Evolutionary conservation across 73 alveolate genomes (phyloP), one percentile per base, ranked within the genome.

Genomic region (Paramecium primaurelia): DNA sequence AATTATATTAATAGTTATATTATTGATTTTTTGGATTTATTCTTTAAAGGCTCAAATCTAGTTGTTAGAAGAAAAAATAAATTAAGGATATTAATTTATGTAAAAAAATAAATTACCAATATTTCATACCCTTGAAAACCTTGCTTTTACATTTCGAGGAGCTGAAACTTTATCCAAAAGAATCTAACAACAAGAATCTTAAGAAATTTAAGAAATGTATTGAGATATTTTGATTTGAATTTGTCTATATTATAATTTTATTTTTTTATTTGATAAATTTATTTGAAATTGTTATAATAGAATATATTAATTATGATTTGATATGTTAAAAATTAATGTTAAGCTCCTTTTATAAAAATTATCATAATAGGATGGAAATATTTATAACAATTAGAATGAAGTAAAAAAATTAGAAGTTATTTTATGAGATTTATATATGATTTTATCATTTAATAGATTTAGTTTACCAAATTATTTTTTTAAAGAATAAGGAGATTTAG

Each of bases 111-210:
- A 64, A 34, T 64, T 64, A 6, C 84, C 84, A 64, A 64, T 64
- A 34, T 34, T 64, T 64, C 84, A 64, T 26, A 64, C 84, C 84
- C 84, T 64, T 34, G 84, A 64, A 64, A 64, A 64, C 84, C 84
- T 64, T 64, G 84, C 84, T 64, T 64, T 64, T 64, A 64, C 84
- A 32, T 64, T 64, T 64, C 84, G 84, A 34, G 84, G 84, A 32
- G 84, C 12, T 20, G 84, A 64, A 64, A 64, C 84, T 12, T 11
- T 64, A n/a, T 64, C 84, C 14, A 64, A 64, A 64, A 28, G 84
- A 64, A 64, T 64, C 10, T 64, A 64, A 9, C 28, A 64, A 64
- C 3, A 64, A 64, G 84, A 64, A 64, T 64, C 84, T 64, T 64
- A 64, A 1, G 84, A 64, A 26, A 34, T 64, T 9, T 64, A 64